Percentiles rank a stretch among this genome's conserved stretches.
phyloP scores from a whole-genome alignment of 257 asterid genomes.

The Buddleja alternifolia region DNA sequence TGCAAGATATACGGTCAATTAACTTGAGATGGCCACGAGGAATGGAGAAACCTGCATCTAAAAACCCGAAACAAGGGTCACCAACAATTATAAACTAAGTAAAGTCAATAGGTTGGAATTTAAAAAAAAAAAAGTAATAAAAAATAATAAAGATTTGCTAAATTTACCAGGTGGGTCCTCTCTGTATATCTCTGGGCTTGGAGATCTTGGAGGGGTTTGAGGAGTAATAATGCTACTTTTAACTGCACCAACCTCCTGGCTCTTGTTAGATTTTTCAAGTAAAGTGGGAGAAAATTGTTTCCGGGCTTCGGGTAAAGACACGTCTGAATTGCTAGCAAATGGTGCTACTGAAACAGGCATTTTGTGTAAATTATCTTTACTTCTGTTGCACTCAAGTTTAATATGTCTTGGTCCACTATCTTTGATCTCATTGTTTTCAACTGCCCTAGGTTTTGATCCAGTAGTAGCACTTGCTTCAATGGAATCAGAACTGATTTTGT shows the following conservation, averaged over 20 bases:
- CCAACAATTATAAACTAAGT: background rate
- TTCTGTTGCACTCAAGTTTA: constrained; percentile 29
- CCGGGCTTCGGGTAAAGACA: constrained; percentile 31
- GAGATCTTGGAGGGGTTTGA: constrained; percentile 46
- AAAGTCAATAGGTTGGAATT: too few species aligned
- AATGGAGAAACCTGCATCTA: constrained; percentile 47
- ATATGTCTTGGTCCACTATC: constrained; percentile 25
- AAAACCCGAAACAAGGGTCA: constrained; percentile 25
- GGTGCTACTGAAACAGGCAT: constrained; percentile 32
- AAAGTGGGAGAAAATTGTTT: constrained; percentile 36
- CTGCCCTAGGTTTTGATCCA: constrained; percentile 32
- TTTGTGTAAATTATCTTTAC: constrained; percentile 21
- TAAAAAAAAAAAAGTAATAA: too few species aligned
- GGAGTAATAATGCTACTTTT: constrained; percentile 28
- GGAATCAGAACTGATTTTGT: constrained; percentile 23
- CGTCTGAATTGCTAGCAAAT: constrained; percentile 25
- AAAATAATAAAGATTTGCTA: background rate
- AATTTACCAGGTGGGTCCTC: constrained; percentile 71
- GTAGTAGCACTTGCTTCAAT: constrained; percentile 33
- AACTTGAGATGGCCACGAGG: constrained; percentile 40
- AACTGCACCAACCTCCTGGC: constrained; percentile 17
- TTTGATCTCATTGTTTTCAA: constrained; percentile 23
- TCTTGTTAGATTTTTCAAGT: constrained; percentile 33
- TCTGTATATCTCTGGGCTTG: constrained; percentile 81
- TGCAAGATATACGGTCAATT: constrained; percentile 49